Evolutionary conservation across 371 early-diverging fungal genomes (phyloP), one percentile per base, ranked within the genome.

Genomic region (Entomophthora muscae): DNA sequence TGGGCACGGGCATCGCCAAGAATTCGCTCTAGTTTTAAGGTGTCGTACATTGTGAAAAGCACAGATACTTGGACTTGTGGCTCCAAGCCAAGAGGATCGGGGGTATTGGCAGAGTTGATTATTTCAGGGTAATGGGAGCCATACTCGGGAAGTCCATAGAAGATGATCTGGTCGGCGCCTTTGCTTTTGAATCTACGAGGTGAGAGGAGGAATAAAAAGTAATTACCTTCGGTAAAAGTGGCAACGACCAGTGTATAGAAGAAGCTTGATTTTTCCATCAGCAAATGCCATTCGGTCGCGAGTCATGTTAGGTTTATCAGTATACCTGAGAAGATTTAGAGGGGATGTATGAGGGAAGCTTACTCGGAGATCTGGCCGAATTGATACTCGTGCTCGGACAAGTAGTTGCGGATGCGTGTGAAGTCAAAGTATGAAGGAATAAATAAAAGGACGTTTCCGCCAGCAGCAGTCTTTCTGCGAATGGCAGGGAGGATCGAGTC

Each of bases 361-460:
- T 85, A 89, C 76, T 90, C 93, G 63, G 82, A 88, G 23, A 91
- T 79, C 22, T 81, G 75, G 5, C 77, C 84, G 70, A 89, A 89
- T 2, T 82, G 78, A 68, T 79, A 83, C 63, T 76, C 76, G 69
- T 82, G 82, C 66, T 89, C 86, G 51, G 83, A 76, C 63, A 92
- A 75, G 67, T 88, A 85, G 67, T 95, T 95, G 53, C 95, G 78
- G 29, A 98, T 63, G 5, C 93, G 79, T 10, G 95, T 89, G 79
- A 85, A 98, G 67, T 98, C 98, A 75, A 95, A 93, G 70, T 96
- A 98, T 12, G 89, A 88, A n/a, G 97, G 89, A 5, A 93, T 82
- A 72, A 90, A 89, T 52, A 98, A 79, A 68, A 93, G 73, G 56
- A 87, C 83, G 71, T 89, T 87, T 22, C 29, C n/a, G 22, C 31